Percentiles rank a stretch among this genome's conserved stretches.
phyloP scores from a whole-genome alignment of 192 early-diverging fungal species.

The Backusella sp. region DNA sequence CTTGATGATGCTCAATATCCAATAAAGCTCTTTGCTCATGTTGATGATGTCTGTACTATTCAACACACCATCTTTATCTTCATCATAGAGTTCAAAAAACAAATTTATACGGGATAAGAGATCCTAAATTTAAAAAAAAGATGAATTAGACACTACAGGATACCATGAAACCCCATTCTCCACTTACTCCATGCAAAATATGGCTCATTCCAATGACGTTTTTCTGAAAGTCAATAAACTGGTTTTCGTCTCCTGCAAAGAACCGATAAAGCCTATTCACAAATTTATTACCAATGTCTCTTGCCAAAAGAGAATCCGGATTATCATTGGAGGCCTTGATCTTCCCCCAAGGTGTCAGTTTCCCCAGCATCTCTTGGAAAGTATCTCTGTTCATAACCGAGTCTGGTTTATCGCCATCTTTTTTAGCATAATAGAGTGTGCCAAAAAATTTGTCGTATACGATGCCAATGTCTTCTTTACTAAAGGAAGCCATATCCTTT shows the following conservation, averaged over 20 bases:
- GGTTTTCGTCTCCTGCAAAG: slow-evolving; percentile 26
- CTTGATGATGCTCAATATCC: slow-evolving; percentile 59
- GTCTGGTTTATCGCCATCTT: slow-evolving; percentile 13
- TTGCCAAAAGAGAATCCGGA: not conserved
- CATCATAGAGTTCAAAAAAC: slow-evolving; percentile 84
- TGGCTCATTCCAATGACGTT: slow-evolving; percentile 73
- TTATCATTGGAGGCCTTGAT: slow-evolving; percentile 16
- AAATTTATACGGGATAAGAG: slow-evolving; percentile 73
- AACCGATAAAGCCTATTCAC: slow-evolving; percentile 26
- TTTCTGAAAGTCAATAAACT: slow-evolving; percentile 56
- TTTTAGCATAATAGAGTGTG: slow-evolving; percentile 56
- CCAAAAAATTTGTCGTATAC: slow-evolving; percentile 78
- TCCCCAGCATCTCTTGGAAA: slow-evolving; percentile 62
- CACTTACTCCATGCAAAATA: slow-evolving; percentile 40
- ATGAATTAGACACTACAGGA: not conserved
- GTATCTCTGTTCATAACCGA: slow-evolving; percentile 49
- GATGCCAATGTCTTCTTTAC: slow-evolving; percentile 70
- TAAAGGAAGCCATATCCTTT: slow-evolving; percentile 63
- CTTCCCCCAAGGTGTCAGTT: slow-evolving; percentile 54
- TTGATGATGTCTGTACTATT: slow-evolving; percentile 78
- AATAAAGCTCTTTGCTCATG: slow-evolving; percentile 83
- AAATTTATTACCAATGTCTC: slow-evolving; percentile 8
- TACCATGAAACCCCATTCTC: not conserved
- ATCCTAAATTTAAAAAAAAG: slow-evolving; percentile 53
- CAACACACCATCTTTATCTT: slow-evolving; percentile 61